phyloP scores from a whole-genome alignment of 2,329 filamentous ascomycete genomes.

The Alternaria sp. region DNA sequence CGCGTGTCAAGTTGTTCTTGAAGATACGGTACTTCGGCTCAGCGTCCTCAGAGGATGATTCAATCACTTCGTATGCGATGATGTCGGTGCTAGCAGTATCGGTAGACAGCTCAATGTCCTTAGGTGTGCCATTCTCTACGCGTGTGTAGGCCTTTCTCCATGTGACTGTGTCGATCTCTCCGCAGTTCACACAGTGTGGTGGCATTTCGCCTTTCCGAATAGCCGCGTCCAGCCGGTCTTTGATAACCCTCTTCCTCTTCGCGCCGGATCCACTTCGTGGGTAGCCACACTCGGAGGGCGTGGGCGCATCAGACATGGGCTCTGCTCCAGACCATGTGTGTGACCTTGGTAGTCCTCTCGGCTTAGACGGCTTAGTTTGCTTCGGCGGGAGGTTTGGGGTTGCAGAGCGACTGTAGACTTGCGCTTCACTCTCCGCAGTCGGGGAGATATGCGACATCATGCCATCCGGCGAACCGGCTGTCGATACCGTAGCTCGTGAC shows the following conservation, averaged over 20 bases:
- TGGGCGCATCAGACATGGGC: constrained; percentile 41
- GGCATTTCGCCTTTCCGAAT: constrained; percentile 85
- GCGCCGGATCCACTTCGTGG: constrained; percentile 58
- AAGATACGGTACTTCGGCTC: constrained; percentile 74
- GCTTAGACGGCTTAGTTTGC: constrained; percentile 25
- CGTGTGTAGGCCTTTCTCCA: constrained; percentile 95
- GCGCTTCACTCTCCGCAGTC: constrained; percentile 23
- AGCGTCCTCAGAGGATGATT: constrained; percentile 59
- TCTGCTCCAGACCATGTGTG: constrained; percentile 48
- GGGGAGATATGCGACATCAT: constrained; percentile 23
- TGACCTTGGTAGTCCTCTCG: constrained; percentile 42
- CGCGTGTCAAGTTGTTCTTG: constrained; percentile 73
- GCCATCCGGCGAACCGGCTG: constrained; percentile 29
- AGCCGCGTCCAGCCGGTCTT: constrained; percentile 61
- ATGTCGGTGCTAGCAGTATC: constrained; percentile 74
- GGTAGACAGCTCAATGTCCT: constrained; percentile 69
- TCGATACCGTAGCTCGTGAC: constrained; percentile 10
- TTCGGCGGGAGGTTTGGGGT: constrained; percentile 28
- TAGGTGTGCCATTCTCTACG: constrained; percentile 71
- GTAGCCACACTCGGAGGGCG: constrained; percentile 25
- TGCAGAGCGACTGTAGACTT: constrained; percentile 31
- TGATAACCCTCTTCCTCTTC: constrained; percentile 71
- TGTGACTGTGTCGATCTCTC: constrained; percentile 92
- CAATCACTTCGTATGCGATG: constrained; percentile 42
- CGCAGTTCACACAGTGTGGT: constrained; percentile 89